Base-by-base conservation (phyloP, 1,284 basidiomycete genomes). In the Sporisorium exsertum region DNA sequence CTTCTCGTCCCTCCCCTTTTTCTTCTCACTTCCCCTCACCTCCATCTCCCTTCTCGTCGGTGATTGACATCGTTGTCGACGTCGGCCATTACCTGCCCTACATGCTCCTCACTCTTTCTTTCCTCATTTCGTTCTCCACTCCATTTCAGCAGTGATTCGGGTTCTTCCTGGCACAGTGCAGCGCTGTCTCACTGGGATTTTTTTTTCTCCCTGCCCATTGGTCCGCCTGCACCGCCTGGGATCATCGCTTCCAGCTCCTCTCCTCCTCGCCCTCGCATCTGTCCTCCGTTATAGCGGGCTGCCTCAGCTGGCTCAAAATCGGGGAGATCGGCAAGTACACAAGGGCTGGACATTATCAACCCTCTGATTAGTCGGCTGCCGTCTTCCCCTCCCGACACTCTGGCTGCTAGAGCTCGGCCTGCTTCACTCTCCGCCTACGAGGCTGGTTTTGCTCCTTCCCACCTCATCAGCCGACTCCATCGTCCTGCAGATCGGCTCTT, bases 31-130 rank as follows among this genome's bases (percentile, higher is more conserved):
- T 46, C 20, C 40, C 37, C 27, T 46, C 51, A 24, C 42, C 43
- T 42, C 22, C 49, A 24, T 22, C 32, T 45, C 49, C 27, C 56
- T 56, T 52, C 49, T 53, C 45, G 26, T 24, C 43, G 10, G 46
- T 46, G 13, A 56, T 16, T 42, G 42, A 22, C 56, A n/a, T 51
- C 57, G 22, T 49, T 53, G 27, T 50, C 54, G 57, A 49, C 59
- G 32, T 49, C 51, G 47, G 29, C 49, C 46, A 29, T 42, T 32
- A 20, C 46, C 49, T 29, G 52, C 56, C 60, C 33, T 51, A 40
- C 56, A 58, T 62, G 54, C 32, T 53, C 32, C 40, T 10, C 20
- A 32, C 40, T 51, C 29, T 40, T 9, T 2, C 18, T 24, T 35
- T 13, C 20, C 29, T 33, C 51, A 2, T 51, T 16, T 35, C 29